These are phyloP conservation scores for Penicillium coffeae DNA, from an alignment of 495 filamentous ascomycete genomes.

Conservation along the genomic window DNA sequence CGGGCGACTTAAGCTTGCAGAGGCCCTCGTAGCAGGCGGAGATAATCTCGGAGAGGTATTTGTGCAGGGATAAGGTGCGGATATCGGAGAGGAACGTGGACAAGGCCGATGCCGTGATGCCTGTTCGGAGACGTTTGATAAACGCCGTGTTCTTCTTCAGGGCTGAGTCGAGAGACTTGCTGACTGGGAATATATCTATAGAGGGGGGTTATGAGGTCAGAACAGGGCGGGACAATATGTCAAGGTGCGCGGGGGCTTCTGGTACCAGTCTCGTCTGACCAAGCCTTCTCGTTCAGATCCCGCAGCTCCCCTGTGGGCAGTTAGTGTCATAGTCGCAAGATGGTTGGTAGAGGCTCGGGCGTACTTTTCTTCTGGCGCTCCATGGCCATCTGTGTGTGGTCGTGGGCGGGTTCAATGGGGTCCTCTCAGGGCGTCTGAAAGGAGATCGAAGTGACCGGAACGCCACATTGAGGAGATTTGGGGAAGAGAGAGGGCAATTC, in stretches of 20 bases:
- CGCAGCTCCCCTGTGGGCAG: conserved; percentile 72
- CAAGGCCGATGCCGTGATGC: conserved; percentile 72
- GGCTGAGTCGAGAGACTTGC: conserved; percentile 84
- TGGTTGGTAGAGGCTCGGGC: conserved; percentile 11
- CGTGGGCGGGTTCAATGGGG: conserved; percentile 20
- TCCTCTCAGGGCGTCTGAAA: conserved; percentile 40
- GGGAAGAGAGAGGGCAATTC: background rate
- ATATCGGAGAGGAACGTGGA: conserved; percentile 88
- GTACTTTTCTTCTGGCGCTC: conserved; percentile 82
- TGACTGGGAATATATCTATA: conserved; percentile 75
- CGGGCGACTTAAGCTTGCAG: conserved; percentile 82
- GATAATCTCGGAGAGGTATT: conserved; percentile 96
- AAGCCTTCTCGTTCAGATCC: conserved; percentile 78
- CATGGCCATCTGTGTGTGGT: conserved; percentile 46
- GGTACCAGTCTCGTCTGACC: conserved; percentile 82
- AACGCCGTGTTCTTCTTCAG: conserved; percentile 99
- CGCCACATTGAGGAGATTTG: conserved; percentile 38
- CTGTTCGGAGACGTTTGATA: conserved; percentile 92
- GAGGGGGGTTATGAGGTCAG: conserved; percentile 8
- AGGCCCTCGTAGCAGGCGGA: conserved; percentile 97
- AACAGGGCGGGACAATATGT: background rate
- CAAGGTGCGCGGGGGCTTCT: background rate
- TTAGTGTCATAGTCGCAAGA: conserved; percentile 11
- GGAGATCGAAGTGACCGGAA: conserved; percentile 38
- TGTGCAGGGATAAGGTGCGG: conserved; percentile 86